Evolutionary conservation across 768 basidiomycete genomes (phyloP), one percentile per base, ranked within the genome.

Genomic region (Xerocomellus amylosporus): DNA sequence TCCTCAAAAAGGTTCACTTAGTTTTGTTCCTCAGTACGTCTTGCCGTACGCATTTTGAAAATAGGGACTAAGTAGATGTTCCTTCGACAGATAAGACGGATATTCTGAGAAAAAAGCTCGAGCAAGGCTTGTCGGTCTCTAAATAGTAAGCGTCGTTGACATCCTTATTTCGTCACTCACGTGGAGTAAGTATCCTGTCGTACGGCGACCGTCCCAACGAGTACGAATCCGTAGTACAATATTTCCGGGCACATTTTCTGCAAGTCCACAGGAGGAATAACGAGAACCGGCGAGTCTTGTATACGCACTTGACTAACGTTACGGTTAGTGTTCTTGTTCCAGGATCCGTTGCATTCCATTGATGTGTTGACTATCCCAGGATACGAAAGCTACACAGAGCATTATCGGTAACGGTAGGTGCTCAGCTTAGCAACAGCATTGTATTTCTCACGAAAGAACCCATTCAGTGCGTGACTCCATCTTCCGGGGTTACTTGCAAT

Each of bases 241-340:
- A 93, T 72, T 93, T 93, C 81, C 86, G 88, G 10, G 86, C 88
- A 34, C 91, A 93, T 62, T 93, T 93, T 73, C 73, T 89, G 55
- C 89, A 93, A 69, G 70, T 88, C 17, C 89, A 91, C 67, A 75
- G 84, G 61, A 80, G 81, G 58, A 92, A 89, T 55, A 90, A 91
- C 59, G 85, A 90, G 62, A 86, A 87, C 61, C 80, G 84, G 39
- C 82, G 90, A 47, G 87, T 88, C n/a, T 73, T 93, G 3, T 93
- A 90, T 65, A 86, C 84, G 4, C 90, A 90, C 67, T 77, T 90
- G 64, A 92, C 89, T 8, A 91, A 83, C 60, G 89, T 88, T 22
- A 87, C 89, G 51, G 89, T 90, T 69, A 50, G 78, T 70, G 61
- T 30, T 49, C 42, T 44, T 24, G 17, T 46, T 38, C 10, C 20